A percentile compares a stretch with the other conserved stretches of the same genome.
Evolutionary conservation across 148 eudicot species (phyloP).

Genomic region (Cornus controversa): DNA sequence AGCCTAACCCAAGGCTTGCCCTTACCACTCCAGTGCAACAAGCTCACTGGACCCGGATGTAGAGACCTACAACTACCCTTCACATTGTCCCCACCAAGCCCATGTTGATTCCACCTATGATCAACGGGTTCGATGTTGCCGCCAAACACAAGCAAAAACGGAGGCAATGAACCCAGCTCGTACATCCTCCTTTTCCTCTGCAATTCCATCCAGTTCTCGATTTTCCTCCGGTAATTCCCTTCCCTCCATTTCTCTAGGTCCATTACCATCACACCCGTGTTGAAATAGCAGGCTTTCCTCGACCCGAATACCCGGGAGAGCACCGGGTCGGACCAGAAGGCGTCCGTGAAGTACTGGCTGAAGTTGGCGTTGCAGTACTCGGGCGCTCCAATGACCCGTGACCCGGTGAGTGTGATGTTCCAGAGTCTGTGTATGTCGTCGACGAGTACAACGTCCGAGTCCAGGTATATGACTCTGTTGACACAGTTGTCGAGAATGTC

Average conservation of each 20-base stretch:
- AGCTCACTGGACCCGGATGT: conserved; percentile 73
- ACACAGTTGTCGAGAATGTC: conserved; percentile 28
- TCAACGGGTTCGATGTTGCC: conserved; percentile 41
- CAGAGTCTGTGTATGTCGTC: conserved; percentile 32
- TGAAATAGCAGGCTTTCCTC: conserved; percentile 53
- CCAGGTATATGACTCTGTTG: conserved; percentile 32
- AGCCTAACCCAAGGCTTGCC: conserved; percentile 80
- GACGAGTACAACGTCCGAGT: conserved; percentile 33
- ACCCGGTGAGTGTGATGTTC: conserved; percentile 18
- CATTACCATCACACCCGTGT: conserved; percentile 88
- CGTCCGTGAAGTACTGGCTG: conserved; percentile 52
- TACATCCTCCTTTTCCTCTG: conserved; percentile 30
- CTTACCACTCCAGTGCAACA: conserved; percentile 76
- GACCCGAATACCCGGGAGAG: conserved; percentile 28
- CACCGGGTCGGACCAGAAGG: conserved; percentile 56
- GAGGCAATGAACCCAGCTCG: conserved; percentile 38
- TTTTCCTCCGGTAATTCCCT: conserved; percentile 24
- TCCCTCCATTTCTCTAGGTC: conserved; percentile 47
- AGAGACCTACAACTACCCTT: conserved; percentile 54
- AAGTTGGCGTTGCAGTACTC: conserved; percentile 80
- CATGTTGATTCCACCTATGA: conserved; percentile 61
- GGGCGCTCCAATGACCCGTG: conserved; percentile 62
- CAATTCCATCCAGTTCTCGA: conserved; percentile 37
- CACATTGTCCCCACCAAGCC: conserved; percentile 73
- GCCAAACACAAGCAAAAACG: conserved; percentile 32